Evolutionary conservation across 192 early-diverging fungal genomes (phyloP), one percentile per base, ranked within the genome.

Genomic region (Coemansia sp.): DNA sequence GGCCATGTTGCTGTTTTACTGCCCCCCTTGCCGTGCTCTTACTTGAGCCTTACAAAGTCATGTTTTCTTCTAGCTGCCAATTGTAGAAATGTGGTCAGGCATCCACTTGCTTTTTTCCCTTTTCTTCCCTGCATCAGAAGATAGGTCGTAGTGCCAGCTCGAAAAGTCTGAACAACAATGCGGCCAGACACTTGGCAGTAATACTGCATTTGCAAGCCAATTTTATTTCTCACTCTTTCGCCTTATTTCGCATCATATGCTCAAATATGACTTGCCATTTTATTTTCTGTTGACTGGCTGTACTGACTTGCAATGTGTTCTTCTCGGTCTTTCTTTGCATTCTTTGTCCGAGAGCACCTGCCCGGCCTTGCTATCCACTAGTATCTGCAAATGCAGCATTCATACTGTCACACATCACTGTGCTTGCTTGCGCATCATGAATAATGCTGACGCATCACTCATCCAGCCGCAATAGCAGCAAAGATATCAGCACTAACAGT

Each of bases 21-120:
- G 42, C 42, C 42, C 17, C 17, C 42, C 14, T 25, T 25, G 22
- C 22, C 22, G 22, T 45, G 14, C 42, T 12, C 14, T 45, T 8
- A 8, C 42, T 16, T 45, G 42, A 16, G 42, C 42, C 2, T 1
- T 45, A 45, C 10, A 45, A 45, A 45, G 12, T 45, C 5, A 16
- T 45, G 7, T 45, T 45, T 45, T 12, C 42, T 5, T 12, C 42
- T 12, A 45, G 42, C 3, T 45, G 42, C 42, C 42, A 45, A 45
- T 45, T 45, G 42, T 45, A 45, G 42, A 45, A 45, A 45, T 45
- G 14, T 45, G 42, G 42, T 45, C 42, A 45, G 42, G 42, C 42
- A 45, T 16, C 42, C 7, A 8, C 7, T 16, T 16, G 3, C 17
- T 45, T 12, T 12, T 12, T 12, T 45, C 7, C 12, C 14, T 45